Percentiles rank a stretch among this genome's conserved stretches.
Conservation (phyloP, 305 asterid genomes). For the Fraxinus ornus region DNA sequence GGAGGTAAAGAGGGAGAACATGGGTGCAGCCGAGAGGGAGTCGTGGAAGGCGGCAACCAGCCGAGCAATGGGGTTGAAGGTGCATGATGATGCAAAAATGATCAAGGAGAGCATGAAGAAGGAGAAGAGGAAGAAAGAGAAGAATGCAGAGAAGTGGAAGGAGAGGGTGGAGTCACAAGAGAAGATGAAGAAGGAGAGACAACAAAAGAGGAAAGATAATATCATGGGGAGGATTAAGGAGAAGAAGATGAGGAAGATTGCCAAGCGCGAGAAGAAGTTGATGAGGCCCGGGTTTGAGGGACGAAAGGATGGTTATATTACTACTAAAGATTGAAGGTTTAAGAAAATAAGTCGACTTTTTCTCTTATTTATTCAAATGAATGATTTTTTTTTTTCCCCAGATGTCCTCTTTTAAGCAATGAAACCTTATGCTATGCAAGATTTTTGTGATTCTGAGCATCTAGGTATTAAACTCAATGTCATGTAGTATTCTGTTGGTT, state of each 20-base stretch:
- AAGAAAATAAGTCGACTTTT: not conserved
- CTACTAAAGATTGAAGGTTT: slow-evolving; percentile 52
- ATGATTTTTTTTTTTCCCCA: not conserved
- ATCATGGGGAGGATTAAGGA: slow-evolving; percentile 72
- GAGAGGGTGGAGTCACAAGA: slow-evolving; percentile 63
- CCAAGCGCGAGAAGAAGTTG: slow-evolving; percentile 91
- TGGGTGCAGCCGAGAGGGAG: slow-evolving; percentile 53
- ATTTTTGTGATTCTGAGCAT: slow-evolving; percentile 9
- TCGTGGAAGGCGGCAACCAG: slow-evolving; percentile 77
- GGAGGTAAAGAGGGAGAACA: slow-evolving; percentile 68
- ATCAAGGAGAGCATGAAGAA: slow-evolving; percentile 74
- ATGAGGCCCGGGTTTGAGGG: slow-evolving; percentile 98
- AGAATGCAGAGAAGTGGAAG: slow-evolving; percentile 86
- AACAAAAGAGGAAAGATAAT: slow-evolving; percentile 77
- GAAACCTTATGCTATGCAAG: not conserved
- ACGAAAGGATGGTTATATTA: slow-evolving; percentile 59
- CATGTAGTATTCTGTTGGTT: slow-evolving; percentile 10
- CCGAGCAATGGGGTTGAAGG: slow-evolving; percentile 87
- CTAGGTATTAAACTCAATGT: not conserved
- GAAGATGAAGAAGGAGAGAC: slow-evolving; percentile 65
- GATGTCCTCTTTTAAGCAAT: not conserved
- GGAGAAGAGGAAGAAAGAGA: slow-evolving; percentile 73
- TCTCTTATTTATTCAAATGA: not conserved
- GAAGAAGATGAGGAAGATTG: slow-evolving; percentile 77
- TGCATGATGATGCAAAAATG: slow-evolving; percentile 69